Evolutionary conservation across 1,284 basidiomycete species (phyloP).

Genomic region (Inonotus obliquus): DNA sequence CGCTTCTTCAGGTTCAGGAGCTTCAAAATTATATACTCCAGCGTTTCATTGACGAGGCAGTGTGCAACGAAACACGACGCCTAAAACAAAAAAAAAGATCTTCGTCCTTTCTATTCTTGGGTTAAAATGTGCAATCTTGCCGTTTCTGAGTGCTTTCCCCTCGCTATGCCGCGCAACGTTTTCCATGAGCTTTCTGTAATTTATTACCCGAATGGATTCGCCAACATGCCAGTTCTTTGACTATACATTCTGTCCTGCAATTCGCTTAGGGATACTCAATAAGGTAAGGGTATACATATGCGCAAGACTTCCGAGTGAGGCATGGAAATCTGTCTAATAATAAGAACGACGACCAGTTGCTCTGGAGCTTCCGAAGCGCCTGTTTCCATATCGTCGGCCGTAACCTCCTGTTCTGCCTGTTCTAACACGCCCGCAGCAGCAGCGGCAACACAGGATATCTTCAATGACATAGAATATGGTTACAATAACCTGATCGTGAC

Average conservation of each 20-base stretch:
- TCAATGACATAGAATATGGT: constrained; percentile 56
- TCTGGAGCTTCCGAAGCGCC: neutral
- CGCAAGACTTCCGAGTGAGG: too few relatives aligned
- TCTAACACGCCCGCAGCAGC: constrained; percentile 33
- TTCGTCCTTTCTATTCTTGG: too few relatives aligned
- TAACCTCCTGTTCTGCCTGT: neutral
- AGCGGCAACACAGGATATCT: constrained; percentile 61
- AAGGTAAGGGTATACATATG: neutral
- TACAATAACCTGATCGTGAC: constrained; percentile 47
- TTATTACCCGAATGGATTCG: too few relatives aligned
- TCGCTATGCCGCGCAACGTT: too few relatives aligned
- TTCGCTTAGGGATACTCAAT: neutral
- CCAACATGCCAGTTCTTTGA: too few relatives aligned
- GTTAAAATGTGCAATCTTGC: too few relatives aligned
- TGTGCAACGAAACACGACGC: neutral
- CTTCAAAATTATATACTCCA: neutral
- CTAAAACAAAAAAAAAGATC: neutral
- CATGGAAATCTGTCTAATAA: neutral
- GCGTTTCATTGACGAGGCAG: neutral
- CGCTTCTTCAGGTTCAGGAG: neutral
- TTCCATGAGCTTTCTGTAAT: too few relatives aligned
- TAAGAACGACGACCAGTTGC: neutral
- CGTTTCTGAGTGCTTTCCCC: too few relatives aligned
- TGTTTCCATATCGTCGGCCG: neutral
- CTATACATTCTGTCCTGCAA: too few relatives aligned